Percentiles rank a stretch among this genome's conserved stretches.
These are phyloP conservation scores for Actinidia polygama DNA, from an alignment of 179 eudicot species.

Conservation along the genomic window DNA sequence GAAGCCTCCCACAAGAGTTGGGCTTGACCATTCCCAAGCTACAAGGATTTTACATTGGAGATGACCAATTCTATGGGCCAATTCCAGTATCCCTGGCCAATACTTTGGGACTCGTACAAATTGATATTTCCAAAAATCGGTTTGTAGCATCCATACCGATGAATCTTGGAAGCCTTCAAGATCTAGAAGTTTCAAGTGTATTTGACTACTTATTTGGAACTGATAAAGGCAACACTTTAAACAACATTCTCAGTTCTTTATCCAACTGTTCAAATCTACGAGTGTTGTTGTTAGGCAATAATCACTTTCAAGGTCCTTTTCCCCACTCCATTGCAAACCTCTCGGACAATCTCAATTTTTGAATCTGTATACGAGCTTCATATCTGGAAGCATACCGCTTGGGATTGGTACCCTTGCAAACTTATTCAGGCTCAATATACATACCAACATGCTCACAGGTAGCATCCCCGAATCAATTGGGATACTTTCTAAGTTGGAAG, in stretches of 20 bases:
- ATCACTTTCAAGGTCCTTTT: slow-evolving; percentile 9
- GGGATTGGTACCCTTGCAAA: neutral
- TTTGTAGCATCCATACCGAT: neutral
- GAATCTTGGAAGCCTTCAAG: neutral
- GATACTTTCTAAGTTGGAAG: neutral
- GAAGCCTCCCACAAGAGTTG: slow-evolving; percentile 39
- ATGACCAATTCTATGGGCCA: slow-evolving; percentile 24
- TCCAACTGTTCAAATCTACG: slow-evolving; percentile 17
- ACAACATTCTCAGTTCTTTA: neutral
- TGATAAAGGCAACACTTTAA: neutral
- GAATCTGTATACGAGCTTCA: neutral
- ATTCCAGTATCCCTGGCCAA: slow-evolving; percentile 14
- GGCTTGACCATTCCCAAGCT: slow-evolving; percentile 37
- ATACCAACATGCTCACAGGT: neutral
- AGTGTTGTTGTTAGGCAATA: neutral
- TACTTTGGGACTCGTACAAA: neutral
- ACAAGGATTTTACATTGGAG: slow-evolving; percentile 17
- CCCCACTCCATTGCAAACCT: slow-evolving; percentile 16
- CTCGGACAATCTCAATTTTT: neutral
- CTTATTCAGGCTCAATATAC: neutral
- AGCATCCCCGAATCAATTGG: neutral
- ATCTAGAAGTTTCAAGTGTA: neutral
- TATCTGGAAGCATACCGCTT: neutral
- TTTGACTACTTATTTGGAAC: neutral
- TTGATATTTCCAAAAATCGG: neutral